These are phyloP conservation scores for Scheffersomyces cryptocercus DNA, from an alignment of 1,139 yeast genomes.

Conservation along the genomic window DNA sequence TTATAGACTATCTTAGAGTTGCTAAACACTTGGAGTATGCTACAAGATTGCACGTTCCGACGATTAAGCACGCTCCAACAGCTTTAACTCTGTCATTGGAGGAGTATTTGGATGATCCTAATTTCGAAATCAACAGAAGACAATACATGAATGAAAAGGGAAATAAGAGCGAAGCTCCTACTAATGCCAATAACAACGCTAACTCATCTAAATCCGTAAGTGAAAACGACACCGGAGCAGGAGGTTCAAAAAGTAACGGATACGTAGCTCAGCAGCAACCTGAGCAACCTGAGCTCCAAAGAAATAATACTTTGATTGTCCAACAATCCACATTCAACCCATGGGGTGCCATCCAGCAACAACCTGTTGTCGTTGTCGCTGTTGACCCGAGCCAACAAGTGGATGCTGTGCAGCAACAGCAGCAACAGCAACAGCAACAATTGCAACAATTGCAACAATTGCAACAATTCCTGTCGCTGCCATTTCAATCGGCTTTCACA, in stretches of 20 bases:
- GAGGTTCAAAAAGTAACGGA: neutral
- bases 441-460: slow-evolving; percentile 1
- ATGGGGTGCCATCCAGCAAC: slow-evolving; percentile 31
- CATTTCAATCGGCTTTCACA: neutral
- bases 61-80: slow-evolving; percentile 96
- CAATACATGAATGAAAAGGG: slow-evolving; percentile 77
- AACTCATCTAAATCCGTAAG: too few relatives aligned
- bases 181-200: neutral
- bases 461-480: neutral
- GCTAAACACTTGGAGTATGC: slow-evolving; percentile 88
- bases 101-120: slow-evolving; percentile 86
- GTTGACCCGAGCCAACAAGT: neutral
- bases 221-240: too few relatives aligned
- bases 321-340: slow-evolving; percentile 49
- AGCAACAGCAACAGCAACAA: neutral
- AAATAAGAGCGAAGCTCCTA: slow-evolving; percentile 28
- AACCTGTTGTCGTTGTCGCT: slow-evolving; percentile 4
- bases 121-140: slow-evolving; percentile 74
- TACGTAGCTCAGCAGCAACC: slow-evolving; percentile 5
- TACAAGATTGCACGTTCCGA: slow-evolving; percentile 89
- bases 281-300: slow-evolving; percentile 15
- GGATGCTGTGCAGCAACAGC: slow-evolving; percentile 3
- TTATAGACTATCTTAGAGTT: slow-evolving; percentile 80
- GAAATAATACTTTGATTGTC: slow-evolving; percentile 35
- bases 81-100: slow-evolving; percentile 84